Evolutionary conservation across 2,329 filamentous ascomycete genomes (phyloP), one percentile per base, ranked within the genome.

Genomic region (Corniculantispora saksenae): DNA sequence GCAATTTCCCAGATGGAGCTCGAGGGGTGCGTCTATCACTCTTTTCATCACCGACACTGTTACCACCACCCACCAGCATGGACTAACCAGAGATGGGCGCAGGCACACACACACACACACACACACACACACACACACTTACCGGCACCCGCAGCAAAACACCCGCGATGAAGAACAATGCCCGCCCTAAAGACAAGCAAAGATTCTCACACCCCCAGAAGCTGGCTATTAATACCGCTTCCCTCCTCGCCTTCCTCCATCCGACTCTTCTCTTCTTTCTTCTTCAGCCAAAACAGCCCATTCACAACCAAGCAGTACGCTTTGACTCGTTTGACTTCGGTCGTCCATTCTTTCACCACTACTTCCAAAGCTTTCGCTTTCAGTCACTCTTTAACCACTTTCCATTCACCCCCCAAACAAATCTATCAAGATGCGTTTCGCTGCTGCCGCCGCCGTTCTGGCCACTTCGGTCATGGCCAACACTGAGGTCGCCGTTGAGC

Each of bases 361-460:
- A 32, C 32, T 65, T 63, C 69, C 71, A 77, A 75, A 75, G 72
- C 73, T 25, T 71, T 65, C 62, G 72, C 74, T 75, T 75, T 67
- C 65, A 72, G 66, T 67, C 65, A 63, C 59, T 62, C 67, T 69
- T 74, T 73, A 67, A 71, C 72, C 72, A 72, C 70, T 70, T 72
- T 70, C 65, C 68, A 71, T 69, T 72, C 70, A 72, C 72, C 23
- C 74, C 65, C 70, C 70, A 69, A 68, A 68, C 64, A 71, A 74
- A 73, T 62, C 77, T 69, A 71, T 81, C 85, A 88, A 87, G 74
- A 89, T 89, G 86, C 84, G 84, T 85, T 87, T 87, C 84, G 74
- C 83, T 72, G 72, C 81, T 74, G 79, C 82, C 73, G 80, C 81
- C 70, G 75, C 78, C 75, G 74, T 84, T 73, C 79, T 87, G 72